Evolutionary conservation across 306 rosid species (phyloP), one percentile per base, ranked within the genome.

Genomic region (Prunus fruticosa): DNA sequence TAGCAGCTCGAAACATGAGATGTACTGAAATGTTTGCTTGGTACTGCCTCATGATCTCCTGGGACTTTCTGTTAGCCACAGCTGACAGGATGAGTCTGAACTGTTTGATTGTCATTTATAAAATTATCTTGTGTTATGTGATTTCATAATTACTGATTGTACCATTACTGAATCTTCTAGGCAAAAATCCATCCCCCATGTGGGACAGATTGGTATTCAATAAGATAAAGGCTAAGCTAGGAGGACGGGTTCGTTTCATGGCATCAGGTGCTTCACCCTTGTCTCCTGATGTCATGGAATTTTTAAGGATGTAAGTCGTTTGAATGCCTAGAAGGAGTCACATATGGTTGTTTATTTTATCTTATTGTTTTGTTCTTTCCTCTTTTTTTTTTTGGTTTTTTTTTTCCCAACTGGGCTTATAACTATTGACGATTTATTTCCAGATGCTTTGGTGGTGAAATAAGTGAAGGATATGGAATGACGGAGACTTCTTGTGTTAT

Each of bases 201-300:
- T 96, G 99, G 99, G 99, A 96, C 84, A 89, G 85, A 84, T 87
- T 96, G 84, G 98, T 96, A 76, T 96, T 96, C 88, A 93, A 91
- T 63, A 96, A 96, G 86, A 96, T 96, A 84, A 96, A 87, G 85
- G 99, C 82, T 64, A 96, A 76, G 87, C 89, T 96, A 64, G 99
- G 99, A 83, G 99, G 99, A 66, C 88, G 98, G 57, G 97, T 96
- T 82, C 99, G 99, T 67, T 63, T 93, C 23, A 84, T 96, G 88
- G 82, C 57, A 68, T 93, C 99, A 49, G 99, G 99, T 76, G 99
- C 99, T 79, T 96, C 99, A 60, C 99, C 99, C 23, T 85, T 96
- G 88, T 96, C 99, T 62, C 91, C 99, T 15, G 99, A 93, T 85
- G 79, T 96, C 71, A 80, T 96, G 99, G 97, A 96, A 41, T 96